Evolutionary conservation across 306 rosid genomes (phyloP).

Genomic region (Cucurbita pepo): DNA sequence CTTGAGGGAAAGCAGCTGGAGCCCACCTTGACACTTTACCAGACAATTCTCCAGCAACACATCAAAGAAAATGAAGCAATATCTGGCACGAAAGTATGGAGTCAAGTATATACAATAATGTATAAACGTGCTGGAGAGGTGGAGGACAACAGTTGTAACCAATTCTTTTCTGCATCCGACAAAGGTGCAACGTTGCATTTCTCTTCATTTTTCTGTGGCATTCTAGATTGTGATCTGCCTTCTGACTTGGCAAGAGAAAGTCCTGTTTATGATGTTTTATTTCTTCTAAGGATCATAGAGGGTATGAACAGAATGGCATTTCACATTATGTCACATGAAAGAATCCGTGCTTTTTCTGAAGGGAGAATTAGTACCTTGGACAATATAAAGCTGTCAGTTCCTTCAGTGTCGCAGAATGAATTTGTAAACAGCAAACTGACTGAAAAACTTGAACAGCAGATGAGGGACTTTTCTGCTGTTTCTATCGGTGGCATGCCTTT

Average conservation of each 20-base stretch:
- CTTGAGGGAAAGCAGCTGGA: constrained; percentile 63
- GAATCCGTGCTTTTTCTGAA: constrained; percentile 71
- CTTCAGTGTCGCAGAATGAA: constrained; percentile 58
- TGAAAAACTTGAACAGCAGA: constrained; percentile 90
- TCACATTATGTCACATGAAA: constrained; percentile 66
- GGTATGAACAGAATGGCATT: constrained; percentile 49
- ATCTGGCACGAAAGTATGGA: constrained; percentile 44
- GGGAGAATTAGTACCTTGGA: constrained; percentile 60
- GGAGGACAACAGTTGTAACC: constrained; percentile 15
- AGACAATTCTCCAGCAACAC: constrained; percentile 58
- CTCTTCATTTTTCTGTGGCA: constrained; percentile 45
- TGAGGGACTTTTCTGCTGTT: constrained; percentile 66
- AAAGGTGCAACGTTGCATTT: constrained; percentile 20
- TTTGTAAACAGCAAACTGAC: constrained; percentile 79
- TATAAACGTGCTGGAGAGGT: constrained; percentile 36
- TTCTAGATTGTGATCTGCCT: constrained; percentile 49
- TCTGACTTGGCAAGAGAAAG: constrained; percentile 65
- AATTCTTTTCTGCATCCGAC: constrained; percentile 18
- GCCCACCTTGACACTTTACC: constrained; percentile 51
- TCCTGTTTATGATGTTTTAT: constrained; percentile 49
- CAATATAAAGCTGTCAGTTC: constrained; percentile 31
- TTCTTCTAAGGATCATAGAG: constrained; percentile 76
- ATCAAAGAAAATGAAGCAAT: constrained; percentile 47
- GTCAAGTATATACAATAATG: constrained; percentile 53
- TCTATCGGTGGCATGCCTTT: constrained; percentile 73